phyloP scores from a whole-genome alignment of 257 asterid genomes.

The Plantago elongata region DNA sequence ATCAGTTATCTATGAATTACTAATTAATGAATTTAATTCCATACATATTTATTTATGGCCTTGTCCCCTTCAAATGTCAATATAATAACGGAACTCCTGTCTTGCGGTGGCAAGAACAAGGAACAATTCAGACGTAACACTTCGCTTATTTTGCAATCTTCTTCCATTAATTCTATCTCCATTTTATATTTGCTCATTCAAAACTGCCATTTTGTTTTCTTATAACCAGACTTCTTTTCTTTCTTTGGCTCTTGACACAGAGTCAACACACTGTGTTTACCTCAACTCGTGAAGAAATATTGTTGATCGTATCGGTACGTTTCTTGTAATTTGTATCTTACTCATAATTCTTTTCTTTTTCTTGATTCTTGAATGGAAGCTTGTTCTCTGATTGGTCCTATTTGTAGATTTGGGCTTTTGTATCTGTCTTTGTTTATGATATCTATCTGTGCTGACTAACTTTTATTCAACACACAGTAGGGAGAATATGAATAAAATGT shows the following conservation, averaged over 20 bases:
- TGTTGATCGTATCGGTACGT: neutral
- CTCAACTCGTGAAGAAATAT: neutral
- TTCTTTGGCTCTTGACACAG: neutral
- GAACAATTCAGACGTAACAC: conserved; percentile 8
- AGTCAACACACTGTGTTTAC: neutral
- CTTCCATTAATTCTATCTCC: neutral
- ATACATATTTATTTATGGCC: conserved; percentile 18
- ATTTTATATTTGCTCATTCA: too few relatives aligned
- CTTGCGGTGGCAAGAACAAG: conserved; percentile 30
- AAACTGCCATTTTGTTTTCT: conserved; percentile 7
- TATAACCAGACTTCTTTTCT: neutral
- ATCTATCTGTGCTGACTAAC: too few relatives aligned
- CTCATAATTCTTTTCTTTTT: too few relatives aligned
- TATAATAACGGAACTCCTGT: conserved; percentile 26
- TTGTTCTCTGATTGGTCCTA: too few relatives aligned
- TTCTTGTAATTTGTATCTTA: neutral
- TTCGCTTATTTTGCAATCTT: neutral
- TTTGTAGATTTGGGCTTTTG: too few relatives aligned
- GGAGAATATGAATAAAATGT: too few relatives aligned
- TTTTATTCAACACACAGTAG: too few relatives aligned
- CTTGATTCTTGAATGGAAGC: too few relatives aligned
- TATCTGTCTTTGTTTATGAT: too few relatives aligned
- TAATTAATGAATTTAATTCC: conserved; percentile 5
- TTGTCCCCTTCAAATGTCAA: conserved; percentile 21
- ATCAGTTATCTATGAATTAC: conserved; percentile 11